Base-by-base conservation (phyloP, 768 basidiomycete genomes). In the Cystofilobasidium ferigula region DNA sequence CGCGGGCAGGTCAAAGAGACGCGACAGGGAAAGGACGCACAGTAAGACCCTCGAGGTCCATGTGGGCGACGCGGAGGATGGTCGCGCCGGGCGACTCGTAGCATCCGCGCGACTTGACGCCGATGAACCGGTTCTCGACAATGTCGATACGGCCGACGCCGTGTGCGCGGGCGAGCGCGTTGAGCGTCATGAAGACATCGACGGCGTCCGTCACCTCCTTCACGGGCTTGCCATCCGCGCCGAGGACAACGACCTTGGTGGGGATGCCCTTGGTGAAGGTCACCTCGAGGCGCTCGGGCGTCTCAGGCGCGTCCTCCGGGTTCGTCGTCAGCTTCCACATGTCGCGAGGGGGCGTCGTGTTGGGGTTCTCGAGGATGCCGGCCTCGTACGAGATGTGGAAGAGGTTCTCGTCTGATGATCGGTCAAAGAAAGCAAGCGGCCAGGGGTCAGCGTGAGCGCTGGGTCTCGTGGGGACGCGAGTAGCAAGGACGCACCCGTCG, bases 381-480 rank as follows among this genome's bases (percentile, higher is more conserved):
- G 95, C 94, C 78, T 99, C 95, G 79, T 97, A 99, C 22, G 95
- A 98, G 78, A 98, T 99, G 81, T 99, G 95, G 86, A 94, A 97
- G 57, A 99, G 82, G 80, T 98, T 99, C 79, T 98, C 95, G 76
- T 99, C 94, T 77, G 63, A 2, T 3, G 32, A 4, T 12, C 1
- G 16, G 24, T 18, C 4, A 45, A 59, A 16, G 24, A 47, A 22
- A 36, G 32, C 8, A 1, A 1, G 35, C 45, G 54, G 56, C 26
- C 54, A 66, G 45, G 16, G 6, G 28, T 14, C 34, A 10, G 35
- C 35, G 3, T 12, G 30, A 22, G 35, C 36, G 38, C 2, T 1
- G 3, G n/a, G n/a, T 6, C 4, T 40, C 3, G 14, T 12, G 43
- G 16, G 30, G 28, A 43, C 10, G 24, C 47, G 47, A 48, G 35